Percentiles rank a stretch among this genome's conserved stretches.
These are phyloP conservation scores for Phlebiopsis gigantea DNA, from an alignment of 768 basidiomycete genomes.

Conservation along the genomic window DNA sequence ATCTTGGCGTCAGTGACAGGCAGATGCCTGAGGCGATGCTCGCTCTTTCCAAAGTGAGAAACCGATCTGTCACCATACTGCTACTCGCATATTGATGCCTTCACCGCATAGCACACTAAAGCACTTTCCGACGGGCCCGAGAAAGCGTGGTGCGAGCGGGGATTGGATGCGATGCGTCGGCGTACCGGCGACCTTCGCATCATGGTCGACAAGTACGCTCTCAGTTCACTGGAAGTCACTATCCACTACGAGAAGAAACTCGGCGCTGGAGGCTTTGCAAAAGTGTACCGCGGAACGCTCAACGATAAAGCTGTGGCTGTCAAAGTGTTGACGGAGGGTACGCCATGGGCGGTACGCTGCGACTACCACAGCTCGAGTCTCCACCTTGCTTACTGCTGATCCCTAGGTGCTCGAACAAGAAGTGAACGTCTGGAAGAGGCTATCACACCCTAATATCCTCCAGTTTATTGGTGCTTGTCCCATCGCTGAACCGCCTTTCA, in stretches of 20 bases:
- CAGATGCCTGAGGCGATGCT: no score
- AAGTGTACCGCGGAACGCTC: background rate
- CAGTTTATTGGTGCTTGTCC: conserved; percentile 12
- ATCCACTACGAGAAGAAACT: conserved; percentile 4
- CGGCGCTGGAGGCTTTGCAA: conserved; percentile 4
- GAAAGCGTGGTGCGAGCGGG: no score
- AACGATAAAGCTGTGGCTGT: conserved; percentile 2
- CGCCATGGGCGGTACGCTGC: background rate
- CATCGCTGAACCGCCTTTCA: conserved; percentile 2
- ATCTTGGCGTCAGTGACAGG: no score
- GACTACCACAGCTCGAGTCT: background rate
- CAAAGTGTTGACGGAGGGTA: background rate
- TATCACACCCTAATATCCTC: conserved; percentile 13
- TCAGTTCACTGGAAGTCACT: no score
- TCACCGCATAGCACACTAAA: no score
- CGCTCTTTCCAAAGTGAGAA: no score
- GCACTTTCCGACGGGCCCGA: no score
- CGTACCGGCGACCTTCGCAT: no score
- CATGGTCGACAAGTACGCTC: no score
- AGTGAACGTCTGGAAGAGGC: conserved; percentile 14
- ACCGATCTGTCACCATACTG: no score
- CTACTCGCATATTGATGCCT: no score
- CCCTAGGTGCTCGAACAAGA: conserved; percentile 8
- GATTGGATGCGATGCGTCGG: no score
- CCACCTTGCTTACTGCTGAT: background rate